Evolutionary conservation across 1,284 basidiomycete genomes (phyloP), one percentile per base, ranked within the genome.

Genomic region (Ganoderma resinaceum): DNA sequence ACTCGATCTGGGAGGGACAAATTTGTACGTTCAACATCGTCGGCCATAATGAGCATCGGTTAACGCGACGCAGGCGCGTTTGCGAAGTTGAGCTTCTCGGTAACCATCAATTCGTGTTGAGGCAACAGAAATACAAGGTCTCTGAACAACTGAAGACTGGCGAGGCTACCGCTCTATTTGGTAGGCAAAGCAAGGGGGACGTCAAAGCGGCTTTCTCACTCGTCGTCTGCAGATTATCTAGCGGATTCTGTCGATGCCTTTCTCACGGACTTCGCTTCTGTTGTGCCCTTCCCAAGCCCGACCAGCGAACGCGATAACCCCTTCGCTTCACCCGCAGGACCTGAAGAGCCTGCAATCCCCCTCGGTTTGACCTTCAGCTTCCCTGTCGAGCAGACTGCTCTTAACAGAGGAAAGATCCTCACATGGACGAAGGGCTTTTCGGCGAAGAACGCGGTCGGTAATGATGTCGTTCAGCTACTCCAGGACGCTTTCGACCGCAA

Each of bases 401-500:
- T 99, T 42, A 92, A 93, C 77, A 88, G 89, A 37, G 97, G 98
- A 2, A 95, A 91, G 70, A 91, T 99, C 67, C 84, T 98, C 58
- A 96, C 94, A 1, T 98, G 97, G 96, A 98, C 96, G n/a, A 98
- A 98, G 81, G 96, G 96, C 5, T 98, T 98, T 80, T 82, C 92
- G 23, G 95, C 95, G 20, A 95, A 91, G 79, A 94, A 96, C 77
- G 97, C 97, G 0, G 83, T 97, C 59, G 97, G 97, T 49, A 87
- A 96, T 73, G 98, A 99, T 78, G 91, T 99, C 35, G 96, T 99
- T 31, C 88, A 92, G 75, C 85, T 99, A 37, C 84, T 99, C 26
- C 98, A 99, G 80, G 92, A 97, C 75, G 94, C 97, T 1, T 94
- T 99, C 74, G 92, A 99, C 82, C 84, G 92, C 75, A 97, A 97